phyloP scores from a whole-genome alignment of 257 asterid species.

The Salvia rosmarinus region DNA sequence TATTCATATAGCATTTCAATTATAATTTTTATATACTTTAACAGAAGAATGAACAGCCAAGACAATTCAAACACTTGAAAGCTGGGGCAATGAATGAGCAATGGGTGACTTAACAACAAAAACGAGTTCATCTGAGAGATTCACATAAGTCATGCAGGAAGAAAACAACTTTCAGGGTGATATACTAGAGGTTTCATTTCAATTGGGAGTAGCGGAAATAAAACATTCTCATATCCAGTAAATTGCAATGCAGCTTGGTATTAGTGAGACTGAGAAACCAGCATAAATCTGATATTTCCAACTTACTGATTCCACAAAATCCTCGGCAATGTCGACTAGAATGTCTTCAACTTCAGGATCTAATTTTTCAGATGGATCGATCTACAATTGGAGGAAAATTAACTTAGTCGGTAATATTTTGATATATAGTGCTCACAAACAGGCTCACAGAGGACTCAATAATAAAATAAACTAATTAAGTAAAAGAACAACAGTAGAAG shows the following conservation, averaged over 20 bases:
- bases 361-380: conserved; percentile 83
- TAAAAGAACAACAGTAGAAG: too few relatives aligned
- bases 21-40: too few relatives aligned
- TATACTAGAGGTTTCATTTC: not conserved
- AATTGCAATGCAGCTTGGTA: not conserved
- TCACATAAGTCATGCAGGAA: conserved; percentile 13
- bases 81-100: not conserved
- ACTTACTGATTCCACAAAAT: conserved; percentile 94
- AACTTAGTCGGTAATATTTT: not conserved
- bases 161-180: not conserved
- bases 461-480: not conserved
- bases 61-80: not conserved
- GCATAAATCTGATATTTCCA: conserved; percentile 18
- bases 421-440: not conserved
- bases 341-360: conserved; percentile 89
- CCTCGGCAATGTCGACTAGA: conserved; percentile 86
- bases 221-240: not conserved
- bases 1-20: too few relatives aligned
- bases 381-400: conserved; percentile 46
- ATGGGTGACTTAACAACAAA: not conserved
- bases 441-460: conserved; percentile 12
- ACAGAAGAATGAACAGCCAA: too few relatives aligned
- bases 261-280: not conserved
- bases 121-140: not conserved
- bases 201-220: conserved; percentile 14